Evolutionary conservation across 495 filamentous ascomycete genomes (phyloP).

Genomic region (Hypoxylon subgilvum): DNA sequence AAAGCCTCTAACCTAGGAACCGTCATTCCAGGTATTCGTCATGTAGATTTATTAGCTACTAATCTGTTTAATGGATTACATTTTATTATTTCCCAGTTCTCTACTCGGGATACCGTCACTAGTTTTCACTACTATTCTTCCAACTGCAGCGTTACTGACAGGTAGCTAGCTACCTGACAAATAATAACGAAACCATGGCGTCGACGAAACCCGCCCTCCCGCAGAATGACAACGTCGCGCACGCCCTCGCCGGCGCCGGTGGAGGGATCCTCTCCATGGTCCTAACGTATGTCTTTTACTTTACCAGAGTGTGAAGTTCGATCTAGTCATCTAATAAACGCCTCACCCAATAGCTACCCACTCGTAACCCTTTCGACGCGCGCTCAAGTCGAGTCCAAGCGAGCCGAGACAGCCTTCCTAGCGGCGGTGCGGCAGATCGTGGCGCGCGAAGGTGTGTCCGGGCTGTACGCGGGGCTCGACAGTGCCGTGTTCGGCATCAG

Average conservation of each 20-base stretch:
- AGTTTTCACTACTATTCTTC: too few species aligned
- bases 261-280: slow-evolving; percentile 95
- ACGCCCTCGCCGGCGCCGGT: slow-evolving; percentile 85
- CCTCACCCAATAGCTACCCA: slow-evolving; percentile 70
- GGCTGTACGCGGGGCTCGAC: slow-evolving; percentile 86
- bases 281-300: slow-evolving; percentile 68
- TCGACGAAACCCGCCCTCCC: slow-evolving; percentile 57
- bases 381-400: slow-evolving; percentile 96
- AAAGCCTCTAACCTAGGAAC: background rate
- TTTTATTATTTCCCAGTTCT: too few species aligned
- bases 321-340: too few species aligned
- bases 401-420: slow-evolving; percentile 79
- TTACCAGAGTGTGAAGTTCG: too few species aligned
- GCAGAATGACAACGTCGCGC: slow-evolving; percentile 89
- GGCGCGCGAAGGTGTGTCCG: slow-evolving; percentile 83
- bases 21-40: too few species aligned
- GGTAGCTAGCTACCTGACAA: background rate
- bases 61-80: too few species aligned
- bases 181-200: slow-evolving; percentile 33
- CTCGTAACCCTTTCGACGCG: slow-evolving; percentile 97
- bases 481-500: slow-evolving; percentile 96
- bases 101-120: too few species aligned
- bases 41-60: background rate
- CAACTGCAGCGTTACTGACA: background rate
- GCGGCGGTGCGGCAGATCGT: slow-evolving; percentile 86